These are phyloP conservation scores for Tarenaya hassleriana DNA, from an alignment of 345 rosid species.

Conservation along the genomic window DNA sequence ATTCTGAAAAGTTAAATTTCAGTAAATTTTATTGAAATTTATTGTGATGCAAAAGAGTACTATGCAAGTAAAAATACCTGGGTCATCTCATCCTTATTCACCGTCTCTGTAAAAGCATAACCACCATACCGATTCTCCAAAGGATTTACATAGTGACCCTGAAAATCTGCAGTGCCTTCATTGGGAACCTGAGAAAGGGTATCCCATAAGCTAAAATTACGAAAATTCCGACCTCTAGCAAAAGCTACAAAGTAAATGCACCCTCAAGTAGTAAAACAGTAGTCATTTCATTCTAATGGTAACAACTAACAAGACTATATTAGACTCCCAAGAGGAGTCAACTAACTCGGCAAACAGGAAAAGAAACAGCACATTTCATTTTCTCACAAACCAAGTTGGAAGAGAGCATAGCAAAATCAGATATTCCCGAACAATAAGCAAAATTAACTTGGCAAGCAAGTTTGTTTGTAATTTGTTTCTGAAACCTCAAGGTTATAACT, in stretches of 20 bases:
- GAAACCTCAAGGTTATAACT: too few relatives aligned
- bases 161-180: conserved; percentile 16
- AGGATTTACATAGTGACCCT: conserved; percentile 19
- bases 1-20: conserved; percentile 44
- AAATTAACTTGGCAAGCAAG: too few relatives aligned
- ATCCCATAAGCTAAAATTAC: background rate
- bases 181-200: conserved; percentile 21
- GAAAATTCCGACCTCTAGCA: background rate
- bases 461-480: too few relatives aligned
- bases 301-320: too few relatives aligned
- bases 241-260: background rate
- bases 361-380: conserved; percentile 8
- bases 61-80: conserved; percentile 43
- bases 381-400: conserved; percentile 3
- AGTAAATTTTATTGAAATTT: conserved; percentile 11
- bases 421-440: background rate
- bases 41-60: conserved; percentile 13
- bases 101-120: conserved; percentile 23
- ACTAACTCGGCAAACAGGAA: conserved; percentile 17
- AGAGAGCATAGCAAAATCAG: conserved; percentile 7
- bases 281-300: background rate
- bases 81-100: conserved; percentile 46
- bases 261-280: background rate
- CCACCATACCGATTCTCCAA: conserved; percentile 24
- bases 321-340: background rate